These are phyloP conservation scores for Starmerella geochares DNA, from an alignment of 805 yeast genomes.

Conservation along the genomic window DNA sequence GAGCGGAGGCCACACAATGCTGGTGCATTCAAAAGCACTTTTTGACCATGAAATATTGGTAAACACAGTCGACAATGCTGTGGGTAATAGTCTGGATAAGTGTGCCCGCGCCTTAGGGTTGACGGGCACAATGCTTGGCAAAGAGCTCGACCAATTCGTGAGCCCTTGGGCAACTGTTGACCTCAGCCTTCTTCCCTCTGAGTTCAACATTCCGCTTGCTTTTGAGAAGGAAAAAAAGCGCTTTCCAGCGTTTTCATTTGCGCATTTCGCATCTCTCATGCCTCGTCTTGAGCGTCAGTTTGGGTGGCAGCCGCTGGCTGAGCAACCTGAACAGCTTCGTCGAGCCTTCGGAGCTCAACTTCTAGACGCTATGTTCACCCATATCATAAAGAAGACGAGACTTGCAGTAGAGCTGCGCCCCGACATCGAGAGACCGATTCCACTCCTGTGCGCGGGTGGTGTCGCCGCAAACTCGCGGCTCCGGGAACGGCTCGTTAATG, in stretches of 20 bases:
- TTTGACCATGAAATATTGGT: slow-evolving; percentile 61
- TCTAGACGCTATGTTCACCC: slow-evolving; percentile 62
- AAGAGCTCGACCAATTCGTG: slow-evolving; percentile 58
- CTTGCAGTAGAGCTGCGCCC: slow-evolving; percentile 35
- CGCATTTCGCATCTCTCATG: slow-evolving; percentile 57
- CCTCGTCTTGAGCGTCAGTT: slow-evolving; percentile 28
- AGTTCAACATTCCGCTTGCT: slow-evolving; percentile 40
- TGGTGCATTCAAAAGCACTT: slow-evolving; percentile 56
- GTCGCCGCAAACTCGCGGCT: slow-evolving; percentile 62
- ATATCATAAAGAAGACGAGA: slow-evolving; percentile 54
- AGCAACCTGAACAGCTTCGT: slow-evolving; percentile 19
- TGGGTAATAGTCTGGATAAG: slow-evolving; percentile 88
- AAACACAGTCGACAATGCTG: slow-evolving; percentile 76
- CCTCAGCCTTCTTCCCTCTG: slow-evolving; percentile 15
- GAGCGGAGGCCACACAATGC: slow-evolving; percentile 92
- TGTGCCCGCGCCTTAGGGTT: slow-evolving; percentile 80
- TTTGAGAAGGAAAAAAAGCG: slow-evolving; percentile 39
- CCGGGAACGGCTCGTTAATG: slow-evolving; percentile 24
- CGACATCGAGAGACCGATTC: slow-evolving; percentile 26
- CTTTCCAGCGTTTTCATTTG: slow-evolving; percentile 57
- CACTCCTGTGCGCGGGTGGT: slow-evolving; percentile 76
- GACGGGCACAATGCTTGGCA: slow-evolving; percentile 75
- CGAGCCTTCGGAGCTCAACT: slow-evolving; percentile 29
- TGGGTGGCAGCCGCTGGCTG: slow-evolving; percentile 16
- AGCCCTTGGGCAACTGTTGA: slow-evolving; percentile 27